These are phyloP conservation scores for Aspergillus tubingensis DNA, from an alignment of 2,329 filamentous ascomycete genomes.

Conservation along the genomic window DNA sequence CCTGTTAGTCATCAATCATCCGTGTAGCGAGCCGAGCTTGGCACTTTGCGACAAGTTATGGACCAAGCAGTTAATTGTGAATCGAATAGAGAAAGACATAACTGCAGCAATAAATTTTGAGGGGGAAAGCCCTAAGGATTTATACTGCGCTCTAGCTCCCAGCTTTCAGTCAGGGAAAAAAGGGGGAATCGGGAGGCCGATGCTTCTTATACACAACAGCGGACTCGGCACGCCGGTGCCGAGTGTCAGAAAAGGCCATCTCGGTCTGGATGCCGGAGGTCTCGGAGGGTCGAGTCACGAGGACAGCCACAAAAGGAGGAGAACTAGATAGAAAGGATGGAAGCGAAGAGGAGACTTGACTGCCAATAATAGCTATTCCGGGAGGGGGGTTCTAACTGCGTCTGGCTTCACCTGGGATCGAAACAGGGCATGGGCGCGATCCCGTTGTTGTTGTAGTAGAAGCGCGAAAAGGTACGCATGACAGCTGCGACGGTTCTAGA, in stretches of 20 bases:
- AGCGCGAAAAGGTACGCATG: background rate
- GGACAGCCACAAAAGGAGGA: background rate
- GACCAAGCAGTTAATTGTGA: background rate
- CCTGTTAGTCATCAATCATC: too few species aligned
- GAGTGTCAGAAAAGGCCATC: background rate
- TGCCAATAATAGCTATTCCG: background rate
- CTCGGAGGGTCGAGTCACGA: constrained; percentile 8
- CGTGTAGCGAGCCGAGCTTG: too few species aligned
- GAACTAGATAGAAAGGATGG: constrained; percentile 1
- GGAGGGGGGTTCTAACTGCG: background rate
- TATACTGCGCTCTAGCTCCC: constrained; percentile 2
- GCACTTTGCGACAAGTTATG: background rate
- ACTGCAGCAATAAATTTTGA: background rate
- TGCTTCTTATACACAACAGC: constrained; percentile 6
- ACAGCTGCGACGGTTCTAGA: background rate
- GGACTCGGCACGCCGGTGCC: constrained; percentile 8
- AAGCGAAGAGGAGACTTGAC: background rate
- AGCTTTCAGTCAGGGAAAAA: background rate
- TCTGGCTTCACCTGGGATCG: background rate
- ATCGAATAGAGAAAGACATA: background rate
- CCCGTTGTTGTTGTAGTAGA: background rate
- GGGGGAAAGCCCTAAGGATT: background rate
- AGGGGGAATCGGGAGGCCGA: constrained; percentile 5
- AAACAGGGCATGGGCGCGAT: background rate
- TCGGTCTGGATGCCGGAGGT: constrained; percentile 11